Evolutionary conservation across 345 rosid species (phyloP).

Genomic region (Lepidium africanum): DNA sequence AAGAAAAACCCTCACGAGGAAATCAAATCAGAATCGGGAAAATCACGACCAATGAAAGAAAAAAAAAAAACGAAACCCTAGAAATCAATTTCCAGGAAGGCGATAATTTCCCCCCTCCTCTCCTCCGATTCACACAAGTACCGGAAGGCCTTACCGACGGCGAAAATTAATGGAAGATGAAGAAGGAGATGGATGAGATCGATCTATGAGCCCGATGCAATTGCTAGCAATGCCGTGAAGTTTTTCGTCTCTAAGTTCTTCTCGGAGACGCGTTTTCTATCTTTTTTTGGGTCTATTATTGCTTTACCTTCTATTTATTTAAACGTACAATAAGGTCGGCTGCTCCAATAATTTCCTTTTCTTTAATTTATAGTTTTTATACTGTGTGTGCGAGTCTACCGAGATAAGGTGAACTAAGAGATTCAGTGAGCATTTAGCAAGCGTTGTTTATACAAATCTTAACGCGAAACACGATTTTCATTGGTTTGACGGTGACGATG

Average conservation of each 20-base stretch:
- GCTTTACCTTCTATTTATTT: neutral
- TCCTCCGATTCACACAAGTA: constrained; percentile 36
- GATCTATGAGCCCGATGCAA: constrained; percentile 19
- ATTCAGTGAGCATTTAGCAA: neutral
- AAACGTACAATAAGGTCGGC: neutral
- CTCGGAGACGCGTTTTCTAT: constrained; percentile 8
- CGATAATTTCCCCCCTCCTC: constrained; percentile 19
- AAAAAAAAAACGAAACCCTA: constrained; percentile 33
- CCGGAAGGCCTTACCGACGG: constrained; percentile 49
- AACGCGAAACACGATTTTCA: neutral
- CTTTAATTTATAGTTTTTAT: neutral
- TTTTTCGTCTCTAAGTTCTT: neutral
- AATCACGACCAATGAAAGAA: neutral
- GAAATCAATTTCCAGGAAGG: constrained; percentile 23
- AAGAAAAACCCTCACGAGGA: neutral
- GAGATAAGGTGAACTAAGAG: neutral
- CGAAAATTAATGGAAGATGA: neutral
- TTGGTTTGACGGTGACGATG: neutral
- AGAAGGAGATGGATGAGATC: neutral
- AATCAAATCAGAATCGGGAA: neutral
- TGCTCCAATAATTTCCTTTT: constrained; percentile 13
- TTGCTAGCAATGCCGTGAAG: constrained; percentile 7
- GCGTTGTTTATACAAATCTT: neutral
- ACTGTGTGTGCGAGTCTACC: neutral
- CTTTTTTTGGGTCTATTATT: neutral